Conservation (phyloP, 805 yeast genomes). For the Alloascoidea africana region DNA sequence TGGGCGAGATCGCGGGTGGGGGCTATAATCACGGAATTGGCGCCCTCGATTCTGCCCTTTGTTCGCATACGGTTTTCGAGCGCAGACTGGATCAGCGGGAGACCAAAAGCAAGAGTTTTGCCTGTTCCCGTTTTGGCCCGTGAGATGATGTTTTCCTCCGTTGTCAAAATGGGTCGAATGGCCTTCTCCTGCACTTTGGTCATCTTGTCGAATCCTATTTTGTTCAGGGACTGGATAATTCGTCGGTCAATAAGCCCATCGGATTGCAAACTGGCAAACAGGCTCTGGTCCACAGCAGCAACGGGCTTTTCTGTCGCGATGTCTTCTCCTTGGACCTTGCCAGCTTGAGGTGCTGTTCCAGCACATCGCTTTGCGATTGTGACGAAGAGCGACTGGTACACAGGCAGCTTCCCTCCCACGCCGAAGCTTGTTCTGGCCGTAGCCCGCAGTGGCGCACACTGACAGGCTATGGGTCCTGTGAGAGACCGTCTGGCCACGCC, state of each 20-base stretch:
- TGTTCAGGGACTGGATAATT: constrained; percentile 18
- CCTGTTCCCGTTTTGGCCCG: constrained; percentile 96
- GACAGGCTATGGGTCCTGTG: no score
- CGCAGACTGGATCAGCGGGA: constrained; percentile 57
- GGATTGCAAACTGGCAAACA: background rate
- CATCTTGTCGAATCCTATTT: constrained; percentile 32
- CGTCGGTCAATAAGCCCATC: constrained; percentile 7
- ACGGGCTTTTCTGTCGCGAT: background rate
- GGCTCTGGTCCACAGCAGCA: background rate
- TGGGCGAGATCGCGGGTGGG: constrained; percentile 89
- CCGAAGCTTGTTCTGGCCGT: no score
- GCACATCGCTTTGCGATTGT: no score
- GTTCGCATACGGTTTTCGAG: constrained; percentile 18
- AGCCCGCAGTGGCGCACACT: no score
- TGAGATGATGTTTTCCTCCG: constrained; percentile 52
- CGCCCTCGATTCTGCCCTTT: constrained; percentile 21
- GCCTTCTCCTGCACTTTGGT: constrained; percentile 60
- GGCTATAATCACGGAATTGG: constrained; percentile 54
- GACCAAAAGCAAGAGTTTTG: constrained; percentile 77
- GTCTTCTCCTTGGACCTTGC: no score
- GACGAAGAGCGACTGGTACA: no score
- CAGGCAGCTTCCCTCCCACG: no score
- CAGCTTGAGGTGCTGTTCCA: no score
- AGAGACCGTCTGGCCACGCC: no score
- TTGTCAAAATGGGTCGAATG: constrained; percentile 37